Base-by-base conservation (phyloP, 2,329 filamentous ascomycete genomes). In the Elsinoe fawcettii region DNA sequence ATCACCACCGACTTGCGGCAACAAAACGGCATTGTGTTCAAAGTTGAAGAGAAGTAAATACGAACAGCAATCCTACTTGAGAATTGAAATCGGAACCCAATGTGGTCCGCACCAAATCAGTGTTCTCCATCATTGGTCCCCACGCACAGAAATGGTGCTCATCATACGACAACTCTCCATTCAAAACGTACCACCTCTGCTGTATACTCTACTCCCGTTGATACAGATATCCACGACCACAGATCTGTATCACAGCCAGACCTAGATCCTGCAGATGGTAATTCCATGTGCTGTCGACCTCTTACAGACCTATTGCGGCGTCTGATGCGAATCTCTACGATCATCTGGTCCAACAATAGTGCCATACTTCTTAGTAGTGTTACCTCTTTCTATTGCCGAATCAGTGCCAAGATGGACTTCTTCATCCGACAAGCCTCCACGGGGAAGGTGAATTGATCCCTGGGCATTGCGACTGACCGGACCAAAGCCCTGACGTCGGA, bases 1-100 rank as follows among this genome's bases (percentile, higher is more conserved):
- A 69, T 78, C 9, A 72, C 74, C 56, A 68, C 73, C 58, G 72
- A 73, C 60, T 66, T 74, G 60, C 72, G 76, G 62, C 67, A 66
- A 64, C 71, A 74, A 49, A 75, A 73, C 63, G 72, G 72, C 1
- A 66, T 78, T 41, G 55, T 73, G 22, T 78, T 60, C 37, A 55
- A 55, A 22, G 60, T 58, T 18, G 60, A 61, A 27, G 55, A 58
- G 53, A 56, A 56, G 54, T 56, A 44, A 22, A 2, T 51, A 20
- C 25, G 14, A 32, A 30, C 12, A 51, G 8, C 27, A 9, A 30
- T 30, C 27, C 5, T 30, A 9, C 9, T 30, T 5, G 27, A 30
- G 5, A 30, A 30, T 5, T 30, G 9, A 5, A 30, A 30, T 30
- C 27, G 9, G 27, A 30, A 30, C 9, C 9, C 5, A 30, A 30